Evolutionary conservation across 768 basidiomycete species (phyloP).

Genomic region (Tremella yokohamensis): DNA sequence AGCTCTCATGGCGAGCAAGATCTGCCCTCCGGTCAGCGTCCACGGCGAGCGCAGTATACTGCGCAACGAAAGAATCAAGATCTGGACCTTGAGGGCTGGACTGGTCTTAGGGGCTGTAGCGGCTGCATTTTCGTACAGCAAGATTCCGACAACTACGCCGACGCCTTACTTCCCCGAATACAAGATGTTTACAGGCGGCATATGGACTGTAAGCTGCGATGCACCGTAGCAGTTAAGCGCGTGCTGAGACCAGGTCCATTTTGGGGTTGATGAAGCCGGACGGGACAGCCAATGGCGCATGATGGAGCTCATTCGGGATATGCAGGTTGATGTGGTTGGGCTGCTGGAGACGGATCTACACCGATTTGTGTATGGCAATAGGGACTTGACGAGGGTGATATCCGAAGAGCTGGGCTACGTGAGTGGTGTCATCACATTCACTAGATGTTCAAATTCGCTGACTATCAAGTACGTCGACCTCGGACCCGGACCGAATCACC

Average conservation of each 20-base stretch:
- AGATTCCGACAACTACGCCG: constrained; percentile 56
- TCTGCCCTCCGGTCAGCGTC: background rate
- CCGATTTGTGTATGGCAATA: constrained; percentile 73
- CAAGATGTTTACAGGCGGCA: constrained; percentile 71
- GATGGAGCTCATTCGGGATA: constrained; percentile 64
- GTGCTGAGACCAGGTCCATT: constrained; percentile 56
- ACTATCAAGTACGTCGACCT: constrained; percentile 70
- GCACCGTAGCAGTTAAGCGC: background rate
- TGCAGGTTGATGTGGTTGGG: constrained; percentile 77
- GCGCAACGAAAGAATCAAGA: constrained; percentile 12
- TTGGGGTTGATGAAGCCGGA: constrained; percentile 73
- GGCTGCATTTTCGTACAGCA: constrained; percentile 15
- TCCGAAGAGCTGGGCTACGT: constrained; percentile 79
- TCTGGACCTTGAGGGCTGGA: constrained; percentile 14
- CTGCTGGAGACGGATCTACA: constrained; percentile 75
- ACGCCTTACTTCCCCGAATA: constrained; percentile 63
- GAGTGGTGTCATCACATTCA: constrained; percentile 47
- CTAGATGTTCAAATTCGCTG: too few relatives aligned
- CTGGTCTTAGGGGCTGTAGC: constrained; percentile 16
- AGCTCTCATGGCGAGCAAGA: background rate
- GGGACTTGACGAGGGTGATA: constrained; percentile 77
- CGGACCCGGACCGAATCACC: constrained; percentile 80
- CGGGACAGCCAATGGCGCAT: constrained; percentile 69
- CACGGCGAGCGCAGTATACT: background rate
- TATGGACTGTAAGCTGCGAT: constrained; percentile 66